Evolutionary conservation across 2,329 filamentous ascomycete genomes (phyloP).

Genomic region (Cercospora citrullina): DNA sequence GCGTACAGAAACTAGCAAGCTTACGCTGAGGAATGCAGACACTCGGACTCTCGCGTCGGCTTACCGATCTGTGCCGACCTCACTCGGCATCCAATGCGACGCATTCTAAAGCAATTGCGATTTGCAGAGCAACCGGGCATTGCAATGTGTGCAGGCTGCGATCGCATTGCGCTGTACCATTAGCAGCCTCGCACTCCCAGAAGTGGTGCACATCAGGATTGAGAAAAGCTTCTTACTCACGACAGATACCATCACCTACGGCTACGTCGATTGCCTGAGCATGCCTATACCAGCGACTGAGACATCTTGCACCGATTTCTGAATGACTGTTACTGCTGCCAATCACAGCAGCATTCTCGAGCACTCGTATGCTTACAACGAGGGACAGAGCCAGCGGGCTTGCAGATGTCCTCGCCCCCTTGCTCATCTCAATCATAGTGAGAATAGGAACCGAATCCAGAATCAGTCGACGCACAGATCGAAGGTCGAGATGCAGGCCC

Average conservation of each 20-base stretch:
- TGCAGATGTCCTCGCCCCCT: neutral
- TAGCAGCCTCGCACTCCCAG: too few relatives aligned
- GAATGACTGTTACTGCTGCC: neutral
- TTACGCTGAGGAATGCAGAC: conserved; percentile 4
- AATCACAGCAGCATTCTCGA: neutral
- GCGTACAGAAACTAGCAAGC: neutral
- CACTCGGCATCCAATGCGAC: neutral
- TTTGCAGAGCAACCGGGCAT: neutral
- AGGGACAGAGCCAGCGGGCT: neutral
- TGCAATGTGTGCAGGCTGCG: neutral
- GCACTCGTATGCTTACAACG: neutral
- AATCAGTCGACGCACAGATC: neutral
- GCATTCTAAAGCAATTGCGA: too few relatives aligned
- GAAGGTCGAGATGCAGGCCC: neutral
- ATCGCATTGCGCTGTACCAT: neutral
- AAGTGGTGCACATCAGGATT: neutral
- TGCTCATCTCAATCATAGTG: neutral
- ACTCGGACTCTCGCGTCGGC: conserved; percentile 9
- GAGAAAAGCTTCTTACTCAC: neutral
- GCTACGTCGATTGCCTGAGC: neutral
- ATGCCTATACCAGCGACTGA: neutral
- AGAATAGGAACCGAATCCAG: neutral
- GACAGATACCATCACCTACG: neutral
- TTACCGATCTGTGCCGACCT: conserved; percentile 12
- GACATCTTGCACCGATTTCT: neutral